phyloP scores from a whole-genome alignment of 441 rosid genomes.

The Populus hybrid region DNA sequence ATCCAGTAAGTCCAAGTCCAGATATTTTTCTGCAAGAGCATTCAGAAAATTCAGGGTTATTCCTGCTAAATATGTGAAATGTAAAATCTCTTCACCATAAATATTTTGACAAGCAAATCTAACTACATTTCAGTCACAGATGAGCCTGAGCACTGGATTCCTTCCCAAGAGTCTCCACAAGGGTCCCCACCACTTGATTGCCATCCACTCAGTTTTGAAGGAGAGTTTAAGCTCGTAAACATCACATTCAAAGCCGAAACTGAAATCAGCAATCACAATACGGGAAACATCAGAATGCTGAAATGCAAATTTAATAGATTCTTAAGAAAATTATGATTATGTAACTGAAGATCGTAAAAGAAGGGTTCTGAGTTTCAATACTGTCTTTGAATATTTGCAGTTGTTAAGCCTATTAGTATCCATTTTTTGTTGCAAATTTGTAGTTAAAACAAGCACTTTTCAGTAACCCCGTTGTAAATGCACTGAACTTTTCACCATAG shows the following conservation, averaged over 20 bases:
- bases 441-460: too few species aligned
- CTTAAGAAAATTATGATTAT: neutral
- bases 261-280: slow-evolving; percentile 33
- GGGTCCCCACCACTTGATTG: slow-evolving; percentile 78
- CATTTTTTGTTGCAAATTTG: too few species aligned
- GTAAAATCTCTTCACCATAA: neutral
- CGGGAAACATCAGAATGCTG: slow-evolving; percentile 15
- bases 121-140: slow-evolving; percentile 73
- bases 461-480: too few species aligned
- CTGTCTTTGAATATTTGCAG: neutral
- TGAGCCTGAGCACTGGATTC: slow-evolving; percentile 78
- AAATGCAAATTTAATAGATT: neutral
- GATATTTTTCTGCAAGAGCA: slow-evolving; percentile 54
- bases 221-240: slow-evolving; percentile 79
- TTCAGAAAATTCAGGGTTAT: neutral
- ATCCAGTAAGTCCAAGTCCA: slow-evolving; percentile 69
- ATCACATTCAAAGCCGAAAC: slow-evolving; percentile 85
- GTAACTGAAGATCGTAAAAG: neutral
- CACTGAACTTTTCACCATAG: neutral
- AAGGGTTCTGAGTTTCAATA: neutral
- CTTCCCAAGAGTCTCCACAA: slow-evolving; percentile 86
- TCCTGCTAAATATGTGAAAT: neutral
- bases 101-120: neutral
- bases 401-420: too few species aligned
- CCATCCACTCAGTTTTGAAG: slow-evolving; percentile 72